A percentile compares a stretch with the other conserved stretches of the same genome.
Conservation (phyloP, 805 yeast genomes). For the Saccharomycopsis sp. region DNA sequence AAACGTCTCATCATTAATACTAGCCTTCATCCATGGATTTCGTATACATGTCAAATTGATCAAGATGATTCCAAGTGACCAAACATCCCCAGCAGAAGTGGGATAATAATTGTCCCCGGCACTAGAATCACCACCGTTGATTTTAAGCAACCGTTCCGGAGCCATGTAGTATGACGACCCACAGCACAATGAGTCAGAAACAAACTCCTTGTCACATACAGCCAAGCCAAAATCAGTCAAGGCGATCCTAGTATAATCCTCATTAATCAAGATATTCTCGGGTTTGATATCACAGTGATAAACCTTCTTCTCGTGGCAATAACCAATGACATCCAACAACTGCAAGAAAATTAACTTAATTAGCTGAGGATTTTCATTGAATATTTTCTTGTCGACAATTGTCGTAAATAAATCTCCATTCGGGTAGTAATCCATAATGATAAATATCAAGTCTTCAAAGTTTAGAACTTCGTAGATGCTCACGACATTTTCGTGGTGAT, state of each 20-base stretch:
- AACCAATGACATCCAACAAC: slow-evolving; percentile 73
- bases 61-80: slow-evolving; percentile 80
- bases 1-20: slow-evolving; percentile 57
- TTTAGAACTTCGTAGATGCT: slow-evolving; percentile 59
- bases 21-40: slow-evolving; percentile 88
- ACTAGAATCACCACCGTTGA: slow-evolving; percentile 21
- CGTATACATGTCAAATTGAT: slow-evolving; percentile 76
- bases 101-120: slow-evolving; percentile 41
- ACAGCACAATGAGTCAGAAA: slow-evolving; percentile 68
- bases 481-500: slow-evolving; percentile 70
- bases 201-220: slow-evolving; percentile 41
- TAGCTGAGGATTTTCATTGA: slow-evolving; percentile 42
- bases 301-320: slow-evolving; percentile 75
- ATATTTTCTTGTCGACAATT: slow-evolving; percentile 68
- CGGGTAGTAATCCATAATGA: slow-evolving; percentile 78
- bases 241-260: slow-evolving; percentile 47
- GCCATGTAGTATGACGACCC: slow-evolving; percentile 93
- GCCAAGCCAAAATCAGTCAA: slow-evolving; percentile 91
- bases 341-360: slow-evolving; percentile 62
- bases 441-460: slow-evolving; percentile 36
- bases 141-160: slow-evolving; percentile 65
- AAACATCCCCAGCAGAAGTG: slow-evolving; percentile 72
- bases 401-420: slow-evolving; percentile 84
- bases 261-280: slow-evolving; percentile 73
- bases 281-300: slow-evolving; percentile 96